Conservation (phyloP, 768 basidiomycete genomes). For the Termitomyces sp. region DNA sequence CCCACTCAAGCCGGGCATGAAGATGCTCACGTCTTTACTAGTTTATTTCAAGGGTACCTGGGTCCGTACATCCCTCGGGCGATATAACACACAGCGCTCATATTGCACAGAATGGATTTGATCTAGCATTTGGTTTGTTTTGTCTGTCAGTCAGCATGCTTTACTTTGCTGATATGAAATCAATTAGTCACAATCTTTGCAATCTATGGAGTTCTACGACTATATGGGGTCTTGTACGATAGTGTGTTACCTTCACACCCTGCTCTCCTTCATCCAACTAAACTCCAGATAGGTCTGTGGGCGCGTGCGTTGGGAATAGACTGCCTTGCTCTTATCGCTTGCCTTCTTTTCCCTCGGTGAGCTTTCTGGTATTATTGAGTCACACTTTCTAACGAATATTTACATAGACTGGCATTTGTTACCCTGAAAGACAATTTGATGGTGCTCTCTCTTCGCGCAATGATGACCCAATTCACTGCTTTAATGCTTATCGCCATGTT, state of each 20-base stretch:
- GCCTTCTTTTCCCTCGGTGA: slow-evolving; percentile 84
- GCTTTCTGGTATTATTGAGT: slow-evolving; percentile 4
- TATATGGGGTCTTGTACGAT: slow-evolving; percentile 71
- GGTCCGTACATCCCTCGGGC: slow-evolving; percentile 35
- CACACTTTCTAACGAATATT: background rate
- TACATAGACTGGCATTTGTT: slow-evolving; percentile 79
- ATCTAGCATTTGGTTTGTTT: slow-evolving; percentile 76
- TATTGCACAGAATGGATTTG: slow-evolving; percentile 75
- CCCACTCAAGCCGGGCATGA: background rate
- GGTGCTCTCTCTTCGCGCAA: slow-evolving; percentile 81
- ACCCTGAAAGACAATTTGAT: slow-evolving; percentile 77
- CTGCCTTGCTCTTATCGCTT: slow-evolving; percentile 83
- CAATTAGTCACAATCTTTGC: slow-evolving; percentile 67
- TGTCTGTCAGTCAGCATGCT: background rate
- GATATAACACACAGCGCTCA: background rate
- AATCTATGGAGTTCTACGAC: slow-evolving; percentile 68
- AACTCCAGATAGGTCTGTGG: slow-evolving; percentile 43
- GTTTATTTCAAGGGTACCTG: slow-evolving; percentile 85
- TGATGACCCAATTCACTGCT: slow-evolving; percentile 86
- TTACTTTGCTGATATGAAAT: background rate
- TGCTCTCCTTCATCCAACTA: background rate
- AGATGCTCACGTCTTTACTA: slow-evolving; percentile 19
- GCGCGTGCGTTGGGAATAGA: slow-evolving; percentile 72
- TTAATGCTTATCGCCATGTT: slow-evolving; percentile 83
- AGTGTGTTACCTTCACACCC: slow-evolving; percentile 30